Conservation (phyloP, 164 flowering plant species). For the Piper betle region DNA sequence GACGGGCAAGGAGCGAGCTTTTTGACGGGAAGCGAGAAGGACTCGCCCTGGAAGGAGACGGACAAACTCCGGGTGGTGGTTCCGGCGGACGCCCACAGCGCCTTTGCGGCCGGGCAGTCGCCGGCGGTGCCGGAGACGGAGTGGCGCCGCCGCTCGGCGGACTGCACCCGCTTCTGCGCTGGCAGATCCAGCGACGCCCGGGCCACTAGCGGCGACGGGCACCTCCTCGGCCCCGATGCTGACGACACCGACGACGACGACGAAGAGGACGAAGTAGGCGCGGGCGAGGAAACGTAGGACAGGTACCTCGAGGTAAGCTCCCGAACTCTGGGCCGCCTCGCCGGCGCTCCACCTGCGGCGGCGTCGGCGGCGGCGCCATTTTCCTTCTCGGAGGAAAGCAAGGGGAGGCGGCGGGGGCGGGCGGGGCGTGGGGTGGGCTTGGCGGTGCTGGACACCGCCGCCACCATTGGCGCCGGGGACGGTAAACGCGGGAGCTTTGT, state of each 20-base stretch:
- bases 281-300: constrained; percentile 55
- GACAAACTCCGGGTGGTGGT: constrained; percentile 81
- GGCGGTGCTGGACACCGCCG: constrained; percentile 39
- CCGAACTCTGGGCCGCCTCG: constrained; percentile 45
- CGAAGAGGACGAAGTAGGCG: constrained; percentile 31
- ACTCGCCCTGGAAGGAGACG: constrained; percentile 92
- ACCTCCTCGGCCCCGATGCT: constrained; percentile 26
- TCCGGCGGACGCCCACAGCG: constrained; percentile 40
- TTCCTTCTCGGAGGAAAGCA: constrained; percentile 43
- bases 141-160: constrained; percentile 60
- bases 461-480: constrained; percentile 36
- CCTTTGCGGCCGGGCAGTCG: constrained; percentile 32
- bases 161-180: constrained; percentile 43
- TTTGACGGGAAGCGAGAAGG: constrained; percentile 77
- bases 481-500: not conserved
- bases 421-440: constrained; percentile 11
- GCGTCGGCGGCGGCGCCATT: constrained; percentile 29
- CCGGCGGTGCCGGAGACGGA: constrained; percentile 12
- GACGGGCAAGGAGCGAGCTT: constrained; percentile 24
- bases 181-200: constrained; percentile 14
- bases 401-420: constrained; percentile 25
- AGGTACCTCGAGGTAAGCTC: constrained; percentile 63
- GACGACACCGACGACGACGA: constrained; percentile 16
- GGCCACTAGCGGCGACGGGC: constrained; percentile 42
- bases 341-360: too few species aligned